A percentile compares a stretch with the other conserved stretches of the same genome.
Conservation (phyloP, 2,329 filamentous ascomycete genomes). For the Acrodontium crateriforme region DNA sequence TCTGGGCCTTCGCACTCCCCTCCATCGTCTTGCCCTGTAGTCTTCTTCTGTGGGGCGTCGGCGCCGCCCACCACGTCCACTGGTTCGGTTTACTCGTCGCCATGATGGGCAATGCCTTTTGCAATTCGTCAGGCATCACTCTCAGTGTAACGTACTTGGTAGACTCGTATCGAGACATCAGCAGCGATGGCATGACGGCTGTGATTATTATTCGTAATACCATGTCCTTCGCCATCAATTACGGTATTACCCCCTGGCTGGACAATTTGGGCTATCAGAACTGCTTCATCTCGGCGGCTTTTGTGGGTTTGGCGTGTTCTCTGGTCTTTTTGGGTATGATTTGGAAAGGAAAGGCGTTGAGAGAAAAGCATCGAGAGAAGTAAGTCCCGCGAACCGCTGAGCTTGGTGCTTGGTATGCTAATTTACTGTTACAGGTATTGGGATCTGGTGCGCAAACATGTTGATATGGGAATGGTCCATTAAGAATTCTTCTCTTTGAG, state of each 20-base stretch:
- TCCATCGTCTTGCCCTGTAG: slow-evolving; percentile 30
- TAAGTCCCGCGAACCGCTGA: slow-evolving; percentile 5
- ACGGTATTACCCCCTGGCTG: slow-evolving; percentile 34
- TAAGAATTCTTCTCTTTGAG: background rate
- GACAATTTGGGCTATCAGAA: slow-evolving; percentile 24
- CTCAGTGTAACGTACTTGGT: slow-evolving; percentile 30
- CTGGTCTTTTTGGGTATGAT: slow-evolving; percentile 17
- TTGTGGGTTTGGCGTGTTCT: slow-evolving; percentile 27
- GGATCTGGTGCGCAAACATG: slow-evolving; percentile 7
- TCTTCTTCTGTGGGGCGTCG: slow-evolving; percentile 34
- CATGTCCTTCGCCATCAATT: slow-evolving; percentile 33
- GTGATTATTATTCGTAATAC: slow-evolving; percentile 37
- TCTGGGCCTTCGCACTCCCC: slow-evolving; percentile 21
- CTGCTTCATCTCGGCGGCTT: slow-evolving; percentile 28
- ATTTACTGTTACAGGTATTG: slow-evolving; percentile 5
- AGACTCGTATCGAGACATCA: slow-evolving; percentile 32
- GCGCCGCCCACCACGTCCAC: slow-evolving; percentile 31
- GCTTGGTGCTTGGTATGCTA: slow-evolving; percentile 3
- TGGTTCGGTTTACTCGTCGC: slow-evolving; percentile 33
- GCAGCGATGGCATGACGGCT: slow-evolving; percentile 30
- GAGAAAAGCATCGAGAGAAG: slow-evolving; percentile 4
- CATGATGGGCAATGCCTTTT: slow-evolving; percentile 32
- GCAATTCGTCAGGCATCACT: slow-evolving; percentile 27
- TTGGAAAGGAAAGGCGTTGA: slow-evolving; percentile 7
- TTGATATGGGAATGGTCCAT: slow-evolving; percentile 12